Base-by-base conservation (phyloP, 371 early-diverging fungal species). In the Lichtheimia ornata region DNA sequence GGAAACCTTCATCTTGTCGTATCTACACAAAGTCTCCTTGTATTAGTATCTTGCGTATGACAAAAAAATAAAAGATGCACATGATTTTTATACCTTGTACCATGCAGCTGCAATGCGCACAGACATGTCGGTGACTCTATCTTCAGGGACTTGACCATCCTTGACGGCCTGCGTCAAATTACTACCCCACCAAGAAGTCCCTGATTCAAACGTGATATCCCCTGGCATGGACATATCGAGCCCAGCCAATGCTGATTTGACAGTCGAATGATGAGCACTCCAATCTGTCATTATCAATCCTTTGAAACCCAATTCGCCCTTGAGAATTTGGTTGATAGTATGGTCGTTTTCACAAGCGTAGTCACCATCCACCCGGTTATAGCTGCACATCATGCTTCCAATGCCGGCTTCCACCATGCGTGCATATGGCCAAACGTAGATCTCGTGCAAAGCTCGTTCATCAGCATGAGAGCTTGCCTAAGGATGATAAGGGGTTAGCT, bases 181-280 rank as follows among this genome's bases (percentile, higher is more conserved):
- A 5, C 43, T 9, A 43, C 80, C 80, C 57, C 73, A 78, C 51
- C 73, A 73, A 18, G 66, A 59, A n/a, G n/a, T 54, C 14, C 41
- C 51, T n/a, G 64, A 62, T 9, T 40, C 52, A 47, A 69, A 63
- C 11, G 55, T 58, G 40, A 70, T 63, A 50, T 71, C 71, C 51
- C 66, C 79, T 24, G 87, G 85, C 87, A 88, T 86, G 14, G 73
- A 74, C 82, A 86, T 78, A 66, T 84, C 88, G 40, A 82, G 64
- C n/a, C 87, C 84, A 45, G 63, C 67, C 35, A 76, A 71, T 1
- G 71, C 85, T 18, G 78, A 56, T 14, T 56, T 56, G 0, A 51
- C 63, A 24, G 74, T 71, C 24, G 73, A 71, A 14, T 53, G 44
- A 30, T 71, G 72, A 18, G 71, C 77, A 7, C 35, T 17, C 76